Evolutionary conservation across 495 filamentous ascomycete genomes (phyloP).

Genomic region (Penicillium riverlandense): DNA sequence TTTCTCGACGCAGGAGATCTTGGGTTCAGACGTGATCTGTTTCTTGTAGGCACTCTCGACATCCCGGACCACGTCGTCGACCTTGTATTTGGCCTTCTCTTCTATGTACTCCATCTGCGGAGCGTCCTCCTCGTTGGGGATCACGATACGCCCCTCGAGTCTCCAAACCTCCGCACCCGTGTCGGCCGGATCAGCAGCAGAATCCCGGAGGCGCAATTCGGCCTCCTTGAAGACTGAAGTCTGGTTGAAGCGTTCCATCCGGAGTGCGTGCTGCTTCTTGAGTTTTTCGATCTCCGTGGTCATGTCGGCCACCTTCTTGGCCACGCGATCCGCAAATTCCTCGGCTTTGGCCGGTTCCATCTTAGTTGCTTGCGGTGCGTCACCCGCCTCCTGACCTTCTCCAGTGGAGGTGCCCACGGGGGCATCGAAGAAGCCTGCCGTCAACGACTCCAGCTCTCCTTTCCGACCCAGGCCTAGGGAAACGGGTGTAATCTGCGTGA

Average conservation of each 20-base stretch:
- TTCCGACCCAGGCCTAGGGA: conserved; percentile 82
- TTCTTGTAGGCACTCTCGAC: conserved; percentile 51
- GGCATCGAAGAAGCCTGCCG: conserved; percentile 69
- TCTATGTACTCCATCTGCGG: conserved; percentile 27
- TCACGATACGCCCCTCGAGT: conserved; percentile 51
- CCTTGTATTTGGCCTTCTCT: conserved; percentile 42
- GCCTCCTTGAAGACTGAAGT: conserved; percentile 56
- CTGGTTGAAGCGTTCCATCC: conserved; percentile 65
- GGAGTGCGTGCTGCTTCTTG: conserved; percentile 66
- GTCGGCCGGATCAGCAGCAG: conserved; percentile 42
- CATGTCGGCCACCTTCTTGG: conserved; percentile 55
- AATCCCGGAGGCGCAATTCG: conserved; percentile 48
- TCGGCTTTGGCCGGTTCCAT: conserved; percentile 61
- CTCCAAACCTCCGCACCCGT: conserved; percentile 54
- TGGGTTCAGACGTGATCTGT: conserved; percentile 49
- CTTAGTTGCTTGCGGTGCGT: conserved; percentile 49
- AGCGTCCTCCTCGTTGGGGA: conserved; percentile 39
- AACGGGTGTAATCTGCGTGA: conserved; percentile 74
- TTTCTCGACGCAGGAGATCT: conserved; percentile 60
- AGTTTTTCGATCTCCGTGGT: conserved; percentile 75
- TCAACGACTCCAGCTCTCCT: conserved; percentile 76
- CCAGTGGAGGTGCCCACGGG: conserved; percentile 27
- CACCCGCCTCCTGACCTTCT: conserved; percentile 28
- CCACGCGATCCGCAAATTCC: conserved; percentile 69
- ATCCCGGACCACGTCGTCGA: conserved; percentile 54